phyloP scores from a whole-genome alignment of 1,284 basidiomycete species.

The Melampsora medusae region DNA sequence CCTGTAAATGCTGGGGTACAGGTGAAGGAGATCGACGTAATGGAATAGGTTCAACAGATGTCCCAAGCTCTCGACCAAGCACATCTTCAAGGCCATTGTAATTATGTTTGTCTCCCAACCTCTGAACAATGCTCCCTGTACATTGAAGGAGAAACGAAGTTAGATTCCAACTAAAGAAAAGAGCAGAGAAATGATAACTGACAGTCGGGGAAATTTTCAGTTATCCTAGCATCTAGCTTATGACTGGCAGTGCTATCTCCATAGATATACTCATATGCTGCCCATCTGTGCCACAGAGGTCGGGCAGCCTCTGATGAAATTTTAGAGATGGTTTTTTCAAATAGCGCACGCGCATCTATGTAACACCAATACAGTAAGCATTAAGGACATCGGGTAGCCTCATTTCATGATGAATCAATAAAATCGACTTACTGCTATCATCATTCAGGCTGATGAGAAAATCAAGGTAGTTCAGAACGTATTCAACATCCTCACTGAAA shows the following conservation, averaged over 20 bases:
- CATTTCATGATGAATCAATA: background rate
- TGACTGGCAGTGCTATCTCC: constrained; percentile 84
- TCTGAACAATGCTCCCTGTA: constrained; percentile 30
- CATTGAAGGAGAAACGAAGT: background rate
- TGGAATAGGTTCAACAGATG: constrained; percentile 35
- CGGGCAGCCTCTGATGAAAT: constrained; percentile 78
- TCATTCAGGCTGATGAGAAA: constrained; percentile 95
- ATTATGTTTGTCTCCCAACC: constrained; percentile 36
- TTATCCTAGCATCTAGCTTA: constrained; percentile 82
- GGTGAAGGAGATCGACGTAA: constrained; percentile 37
- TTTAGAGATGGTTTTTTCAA: constrained; percentile 76
- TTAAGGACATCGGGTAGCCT: background rate
- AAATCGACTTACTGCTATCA: constrained; percentile 71
- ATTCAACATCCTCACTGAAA: constrained; percentile 79
- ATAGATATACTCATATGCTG: constrained; percentile 89
- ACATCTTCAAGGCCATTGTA: constrained; percentile 33
- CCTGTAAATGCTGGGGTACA: constrained; percentile 18
- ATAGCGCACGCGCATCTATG: constrained; percentile 87
- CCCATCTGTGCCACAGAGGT: constrained; percentile 92
- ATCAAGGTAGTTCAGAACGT: constrained; percentile 81
- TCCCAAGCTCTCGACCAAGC: constrained; percentile 41
- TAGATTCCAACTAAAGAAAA: constrained; percentile 1
- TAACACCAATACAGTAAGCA: background rate
- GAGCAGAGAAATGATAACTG: constrained; percentile 46
- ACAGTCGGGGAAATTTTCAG: constrained; percentile 83